phyloP scores from a whole-genome alignment of 345 rosid species.

The Heritiera littoralis region DNA sequence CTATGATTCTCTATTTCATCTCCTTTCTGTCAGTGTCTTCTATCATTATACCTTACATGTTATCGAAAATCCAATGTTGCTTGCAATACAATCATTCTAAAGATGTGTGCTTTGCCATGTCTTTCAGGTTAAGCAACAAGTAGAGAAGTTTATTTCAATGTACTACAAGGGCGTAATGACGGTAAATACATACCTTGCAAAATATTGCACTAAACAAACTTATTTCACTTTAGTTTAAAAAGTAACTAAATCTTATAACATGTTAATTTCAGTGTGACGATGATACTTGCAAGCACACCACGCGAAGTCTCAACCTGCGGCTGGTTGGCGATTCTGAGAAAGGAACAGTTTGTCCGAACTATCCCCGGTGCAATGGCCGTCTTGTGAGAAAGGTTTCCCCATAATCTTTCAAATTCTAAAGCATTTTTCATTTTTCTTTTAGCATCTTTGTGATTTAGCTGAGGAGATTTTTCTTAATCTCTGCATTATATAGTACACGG shows the following conservation, averaged over 20 bases:
- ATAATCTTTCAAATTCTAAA: not conserved
- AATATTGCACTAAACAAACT: not conserved
- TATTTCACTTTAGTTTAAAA: not conserved
- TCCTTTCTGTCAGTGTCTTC: not conserved
- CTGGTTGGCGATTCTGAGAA: slow-evolving; percentile 78
- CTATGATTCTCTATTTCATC: not conserved
- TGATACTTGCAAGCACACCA: slow-evolving; percentile 83
- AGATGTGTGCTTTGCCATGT: slow-evolving; percentile 4
- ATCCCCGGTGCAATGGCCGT: slow-evolving; percentile 86
- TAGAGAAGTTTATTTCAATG: slow-evolving; percentile 62
- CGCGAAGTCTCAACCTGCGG: slow-evolving; percentile 63
- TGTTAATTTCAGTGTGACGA: slow-evolving; percentile 72
- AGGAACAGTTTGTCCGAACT: slow-evolving; percentile 97
- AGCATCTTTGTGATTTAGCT: not conserved
- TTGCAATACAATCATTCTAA: not conserved
- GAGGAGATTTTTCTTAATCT: not conserved
- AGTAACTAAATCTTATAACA: slow-evolving; percentile 3
- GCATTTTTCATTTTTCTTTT: not conserved
- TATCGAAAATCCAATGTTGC: not conserved
- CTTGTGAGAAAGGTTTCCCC: slow-evolving; percentile 73
- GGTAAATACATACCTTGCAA: slow-evolving; percentile 51
- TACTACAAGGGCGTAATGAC: slow-evolving; percentile 88
- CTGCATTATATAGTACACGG: slow-evolving; percentile 56
- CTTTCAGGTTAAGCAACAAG: slow-evolving; percentile 85
- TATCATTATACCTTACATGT: too few species aligned